phyloP scores from a whole-genome alignment of 148 eudicot genomes.

The Chenopodium album region DNA sequence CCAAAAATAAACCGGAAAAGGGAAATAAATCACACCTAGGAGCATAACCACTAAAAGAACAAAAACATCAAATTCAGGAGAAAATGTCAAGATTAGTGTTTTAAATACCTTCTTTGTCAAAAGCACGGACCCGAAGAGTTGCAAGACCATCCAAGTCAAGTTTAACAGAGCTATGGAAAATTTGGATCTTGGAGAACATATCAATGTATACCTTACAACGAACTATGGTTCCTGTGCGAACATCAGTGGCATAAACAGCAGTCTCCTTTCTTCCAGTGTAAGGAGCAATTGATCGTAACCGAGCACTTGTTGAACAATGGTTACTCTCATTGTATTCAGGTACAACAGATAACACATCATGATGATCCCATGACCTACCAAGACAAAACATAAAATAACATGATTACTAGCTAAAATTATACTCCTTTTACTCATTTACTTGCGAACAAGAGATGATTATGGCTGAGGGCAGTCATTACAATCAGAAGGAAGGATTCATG shows the following conservation, averaged over 20 bases:
- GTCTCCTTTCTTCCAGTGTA: conserved; percentile 87
- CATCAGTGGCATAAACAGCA: conserved; percentile 89
- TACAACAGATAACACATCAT: conserved; percentile 68
- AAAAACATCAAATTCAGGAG: neutral
- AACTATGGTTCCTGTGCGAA: conserved; percentile 65
- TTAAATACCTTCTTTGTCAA: conserved; percentile 77
- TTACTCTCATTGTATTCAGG: conserved; percentile 75
- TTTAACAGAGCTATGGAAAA: conserved; percentile 84
- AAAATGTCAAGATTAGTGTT: conserved; percentile 1
- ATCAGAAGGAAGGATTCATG: neutral
- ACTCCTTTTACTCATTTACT: neutral
- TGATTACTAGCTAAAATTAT: neutral
- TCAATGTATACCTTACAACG: conserved; percentile 91
- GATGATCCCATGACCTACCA: conserved; percentile 97
- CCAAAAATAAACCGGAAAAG: neutral
- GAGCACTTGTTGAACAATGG: conserved; percentile 90
- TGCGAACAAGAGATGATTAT: neutral
- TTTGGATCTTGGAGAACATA: conserved; percentile 76
- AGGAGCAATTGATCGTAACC: conserved; percentile 78
- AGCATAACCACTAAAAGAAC: conserved; percentile 1
- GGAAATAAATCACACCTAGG: neutral
- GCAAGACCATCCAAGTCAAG: conserved; percentile 93
- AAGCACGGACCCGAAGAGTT: conserved; percentile 84
- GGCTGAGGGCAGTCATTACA: neutral
- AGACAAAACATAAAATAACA: conserved; percentile 18